Percentiles rank a stretch among this genome's conserved stretches.
Evolutionary conservation across 2,329 filamentous ascomycete species (phyloP).

Genomic region (Cadophora malorum): DNA sequence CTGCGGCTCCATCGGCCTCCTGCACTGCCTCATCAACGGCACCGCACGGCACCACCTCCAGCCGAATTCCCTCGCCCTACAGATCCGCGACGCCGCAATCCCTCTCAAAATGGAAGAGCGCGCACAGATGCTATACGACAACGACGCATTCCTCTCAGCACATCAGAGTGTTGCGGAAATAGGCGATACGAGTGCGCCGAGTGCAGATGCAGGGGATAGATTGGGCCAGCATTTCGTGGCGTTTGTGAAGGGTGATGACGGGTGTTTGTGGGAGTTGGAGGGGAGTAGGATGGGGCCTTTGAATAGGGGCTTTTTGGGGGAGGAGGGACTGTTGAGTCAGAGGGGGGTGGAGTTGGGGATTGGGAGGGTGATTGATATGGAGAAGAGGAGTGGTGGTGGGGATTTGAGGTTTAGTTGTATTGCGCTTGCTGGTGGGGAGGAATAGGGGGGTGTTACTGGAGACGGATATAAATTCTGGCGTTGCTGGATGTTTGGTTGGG

Average conservation of each 20-base stretch:
- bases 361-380: conserved; percentile 44
- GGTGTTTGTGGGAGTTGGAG: conserved; percentile 74
- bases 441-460: not conserved
- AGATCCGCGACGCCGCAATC: conserved; percentile 61
- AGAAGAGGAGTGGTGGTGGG: conserved; percentile 33
- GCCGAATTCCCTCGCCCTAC: conserved; percentile 45
- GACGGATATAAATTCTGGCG: no score
- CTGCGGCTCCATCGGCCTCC: conserved; percentile 86
- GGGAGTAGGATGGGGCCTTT: conserved; percentile 71
- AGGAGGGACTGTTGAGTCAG: conserved; percentile 75
- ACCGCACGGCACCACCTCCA: conserved; percentile 63
- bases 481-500: no score
- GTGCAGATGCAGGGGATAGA: conserved; percentile 68
- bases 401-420: conserved; percentile 45
- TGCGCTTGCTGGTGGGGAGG: conserved; percentile 33
- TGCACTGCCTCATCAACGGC: conserved; percentile 85
- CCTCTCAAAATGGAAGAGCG: conserved; percentile 70
- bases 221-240: conserved; percentile 97
- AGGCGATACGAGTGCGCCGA: conserved; percentile 80
- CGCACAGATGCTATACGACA: conserved; percentile 78
- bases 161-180: conserved; percentile 78
- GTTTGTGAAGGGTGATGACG: conserved; percentile 76
- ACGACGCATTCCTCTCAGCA: conserved; percentile 75
- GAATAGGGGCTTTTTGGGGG: conserved; percentile 59
- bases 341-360: conserved; percentile 74